Evolutionary conservation across 768 basidiomycete genomes (phyloP).

Genomic region (Pleurotus djamor): DNA sequence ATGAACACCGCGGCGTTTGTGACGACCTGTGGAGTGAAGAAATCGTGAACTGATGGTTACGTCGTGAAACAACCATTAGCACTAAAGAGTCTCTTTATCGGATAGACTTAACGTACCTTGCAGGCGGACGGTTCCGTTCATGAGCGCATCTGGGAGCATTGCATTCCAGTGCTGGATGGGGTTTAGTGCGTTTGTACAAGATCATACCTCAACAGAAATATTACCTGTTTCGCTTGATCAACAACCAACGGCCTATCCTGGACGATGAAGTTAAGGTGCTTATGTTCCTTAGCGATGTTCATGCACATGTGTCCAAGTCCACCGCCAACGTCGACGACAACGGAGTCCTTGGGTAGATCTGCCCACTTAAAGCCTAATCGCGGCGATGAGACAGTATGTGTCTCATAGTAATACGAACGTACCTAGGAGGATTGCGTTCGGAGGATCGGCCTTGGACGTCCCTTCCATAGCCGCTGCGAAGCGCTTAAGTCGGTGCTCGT

Average conservation of each 20-base stretch:
- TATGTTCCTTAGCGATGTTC: slow-evolving; percentile 21
- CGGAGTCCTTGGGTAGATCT: slow-evolving; percentile 12
- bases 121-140: slow-evolving; percentile 20
- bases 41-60: slow-evolving; percentile 20
- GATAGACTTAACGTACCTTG: slow-evolving; percentile 16
- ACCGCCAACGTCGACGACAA: slow-evolving; percentile 34
- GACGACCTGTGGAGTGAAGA: slow-evolving; percentile 26
- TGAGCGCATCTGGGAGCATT: slow-evolving; percentile 20
- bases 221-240: slow-evolving; percentile 19
- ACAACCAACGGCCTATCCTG: slow-evolving; percentile 30
- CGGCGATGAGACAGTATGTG: no score
- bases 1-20: slow-evolving; percentile 23
- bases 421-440: background rate
- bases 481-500: slow-evolving; percentile 19
- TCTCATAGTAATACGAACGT: background rate
- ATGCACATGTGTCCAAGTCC: slow-evolving; percentile 27
- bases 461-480: slow-evolving; percentile 25
- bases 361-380: slow-evolving; percentile 16
- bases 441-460: slow-evolving; percentile 14
- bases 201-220: background rate
- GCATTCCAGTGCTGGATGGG: slow-evolving; percentile 22
- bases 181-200: background rate
- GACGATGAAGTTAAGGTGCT: slow-evolving; percentile 23
- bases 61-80: background rate
- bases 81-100: background rate